Conservation (phyloP, 2,329 filamentous ascomycete genomes). For the Xylaria sp. region DNA sequence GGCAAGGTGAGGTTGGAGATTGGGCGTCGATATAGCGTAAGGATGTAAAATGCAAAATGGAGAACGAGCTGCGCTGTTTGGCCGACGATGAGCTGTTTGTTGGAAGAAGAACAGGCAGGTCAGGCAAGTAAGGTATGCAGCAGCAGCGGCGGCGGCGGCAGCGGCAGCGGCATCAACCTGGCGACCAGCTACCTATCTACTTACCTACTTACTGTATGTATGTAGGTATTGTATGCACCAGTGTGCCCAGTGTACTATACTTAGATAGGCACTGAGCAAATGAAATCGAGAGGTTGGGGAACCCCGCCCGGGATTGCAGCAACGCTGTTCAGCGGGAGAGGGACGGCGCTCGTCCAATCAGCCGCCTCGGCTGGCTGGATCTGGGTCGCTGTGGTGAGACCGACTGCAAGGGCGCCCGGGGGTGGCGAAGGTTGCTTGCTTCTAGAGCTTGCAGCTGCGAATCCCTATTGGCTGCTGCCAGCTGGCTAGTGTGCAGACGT, state of each 20-base stretch:
- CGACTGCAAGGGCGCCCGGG: slow-evolving; percentile 35
- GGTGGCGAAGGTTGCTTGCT: slow-evolving; percentile 20
- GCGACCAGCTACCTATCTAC: no score
- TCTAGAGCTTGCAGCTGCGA: slow-evolving; percentile 23
- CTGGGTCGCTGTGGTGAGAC: slow-evolving; percentile 37
- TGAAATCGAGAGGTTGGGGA: slow-evolving; percentile 19
- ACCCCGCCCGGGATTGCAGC: slow-evolving; percentile 13
- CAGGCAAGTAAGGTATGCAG: neutral
- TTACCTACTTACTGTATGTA: neutral
- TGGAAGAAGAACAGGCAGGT: neutral
- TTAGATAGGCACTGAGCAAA: neutral
- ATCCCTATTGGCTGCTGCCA: slow-evolving; percentile 28
- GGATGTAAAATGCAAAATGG: neutral
- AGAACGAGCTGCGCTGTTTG: slow-evolving; percentile 10
- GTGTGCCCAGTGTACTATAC: neutral
- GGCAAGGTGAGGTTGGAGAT: slow-evolving; percentile 28
- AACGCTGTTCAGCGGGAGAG: slow-evolving; percentile 28
- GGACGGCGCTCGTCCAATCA: slow-evolving; percentile 36
- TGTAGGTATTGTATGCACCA: neutral
- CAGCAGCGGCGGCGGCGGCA: no score
- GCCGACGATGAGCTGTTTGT: slow-evolving; percentile 17
- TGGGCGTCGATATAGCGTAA: slow-evolving; percentile 33
- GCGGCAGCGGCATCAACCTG: no score
- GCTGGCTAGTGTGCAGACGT: neutral
- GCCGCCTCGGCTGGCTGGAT: slow-evolving; percentile 23